A percentile compares a stretch with the other conserved stretches of the same genome.
Conservation (phyloP, 2,329 filamentous ascomycete species). For the Arthrocladium fulminans region DNA sequence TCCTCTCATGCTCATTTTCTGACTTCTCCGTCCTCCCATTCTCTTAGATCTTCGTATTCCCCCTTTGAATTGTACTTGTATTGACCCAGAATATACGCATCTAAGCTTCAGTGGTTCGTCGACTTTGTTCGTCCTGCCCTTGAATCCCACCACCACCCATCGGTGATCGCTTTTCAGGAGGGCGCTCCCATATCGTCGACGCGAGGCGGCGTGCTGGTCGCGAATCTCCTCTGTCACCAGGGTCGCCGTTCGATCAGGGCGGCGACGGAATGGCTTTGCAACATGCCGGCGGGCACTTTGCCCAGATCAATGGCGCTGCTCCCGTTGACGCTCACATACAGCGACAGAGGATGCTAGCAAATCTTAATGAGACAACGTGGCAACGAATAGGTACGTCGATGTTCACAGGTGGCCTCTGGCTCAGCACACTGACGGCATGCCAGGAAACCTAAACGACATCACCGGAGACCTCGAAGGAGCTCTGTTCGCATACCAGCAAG, state of each 20-base stretch:
- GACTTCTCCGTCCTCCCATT: conserved; percentile 3
- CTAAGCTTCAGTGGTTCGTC: background rate
- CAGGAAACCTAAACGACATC: conserved; percentile 77
- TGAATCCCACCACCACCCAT: background rate
- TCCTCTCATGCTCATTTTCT: conserved; percentile 9
- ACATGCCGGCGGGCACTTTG: conserved; percentile 41
- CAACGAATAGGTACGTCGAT: conserved; percentile 74
- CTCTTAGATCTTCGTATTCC: background rate
- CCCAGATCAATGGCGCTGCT: conserved; percentile 39
- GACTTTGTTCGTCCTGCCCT: background rate
- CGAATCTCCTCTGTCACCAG: background rate
- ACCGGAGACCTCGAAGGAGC: conserved; percentile 84
- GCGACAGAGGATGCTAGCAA: conserved; percentile 56
- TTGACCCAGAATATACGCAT: background rate
- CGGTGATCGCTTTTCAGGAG: background rate
- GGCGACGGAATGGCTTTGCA: conserved; percentile 6
- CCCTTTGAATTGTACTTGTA: background rate
- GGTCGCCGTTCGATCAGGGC: conserved; percentile 1
- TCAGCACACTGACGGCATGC: conserved; percentile 11
- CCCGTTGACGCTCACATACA: conserved; percentile 36
- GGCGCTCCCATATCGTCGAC: background rate
- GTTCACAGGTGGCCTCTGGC: background rate
- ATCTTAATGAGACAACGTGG: conserved; percentile 83
- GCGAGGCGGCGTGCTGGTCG: background rate
- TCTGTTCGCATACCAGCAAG: conserved; percentile 82